These are phyloP conservation scores for Trichoderma simmonsii DNA, from an alignment of 2,329 filamentous ascomycete genomes.

Conservation along the genomic window DNA sequence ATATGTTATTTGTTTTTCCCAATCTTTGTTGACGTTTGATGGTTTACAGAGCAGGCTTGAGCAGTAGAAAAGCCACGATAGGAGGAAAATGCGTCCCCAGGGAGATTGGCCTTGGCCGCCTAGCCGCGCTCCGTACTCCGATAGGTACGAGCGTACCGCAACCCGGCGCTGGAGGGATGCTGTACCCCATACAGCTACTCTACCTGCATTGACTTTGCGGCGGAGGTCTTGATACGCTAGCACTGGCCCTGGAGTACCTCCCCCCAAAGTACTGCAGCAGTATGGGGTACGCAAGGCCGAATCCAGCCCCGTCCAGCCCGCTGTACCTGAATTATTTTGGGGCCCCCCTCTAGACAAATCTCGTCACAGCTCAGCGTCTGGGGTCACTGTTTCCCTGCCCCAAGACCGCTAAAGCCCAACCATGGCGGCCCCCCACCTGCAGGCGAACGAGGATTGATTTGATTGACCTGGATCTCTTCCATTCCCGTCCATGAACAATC, in stretches of 20 bases:
- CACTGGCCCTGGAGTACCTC: not conserved
- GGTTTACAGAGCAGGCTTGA: not conserved
- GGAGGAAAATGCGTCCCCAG: constrained; percentile 12
- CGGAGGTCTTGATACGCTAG: not conserved
- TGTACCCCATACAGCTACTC: not conserved
- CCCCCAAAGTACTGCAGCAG: not conserved
- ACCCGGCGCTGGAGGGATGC: not conserved
- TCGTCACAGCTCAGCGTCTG: not conserved
- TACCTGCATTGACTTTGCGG: not conserved
- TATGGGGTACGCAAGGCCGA: constrained; percentile 1
- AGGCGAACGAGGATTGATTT: not conserved
- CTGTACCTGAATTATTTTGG: constrained; percentile 8
- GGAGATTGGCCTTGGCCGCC: constrained; percentile 16
- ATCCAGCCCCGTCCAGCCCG: not conserved
- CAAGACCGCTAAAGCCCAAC: not conserved
- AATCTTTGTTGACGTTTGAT: not conserved
- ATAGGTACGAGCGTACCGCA: constrained; percentile 2
- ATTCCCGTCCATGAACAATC: not conserved
- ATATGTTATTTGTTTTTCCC: not conserved
- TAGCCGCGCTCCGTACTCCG: constrained; percentile 12
- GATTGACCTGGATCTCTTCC: not conserved
- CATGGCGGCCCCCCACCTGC: constrained; percentile 1
- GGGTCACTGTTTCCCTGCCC: not conserved
- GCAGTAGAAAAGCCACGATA: constrained; percentile 14
- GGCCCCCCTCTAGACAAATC: not conserved